phyloP scores from a whole-genome alignment of 176 grass and related monocot species.

The Tuctoria greenei region DNA sequence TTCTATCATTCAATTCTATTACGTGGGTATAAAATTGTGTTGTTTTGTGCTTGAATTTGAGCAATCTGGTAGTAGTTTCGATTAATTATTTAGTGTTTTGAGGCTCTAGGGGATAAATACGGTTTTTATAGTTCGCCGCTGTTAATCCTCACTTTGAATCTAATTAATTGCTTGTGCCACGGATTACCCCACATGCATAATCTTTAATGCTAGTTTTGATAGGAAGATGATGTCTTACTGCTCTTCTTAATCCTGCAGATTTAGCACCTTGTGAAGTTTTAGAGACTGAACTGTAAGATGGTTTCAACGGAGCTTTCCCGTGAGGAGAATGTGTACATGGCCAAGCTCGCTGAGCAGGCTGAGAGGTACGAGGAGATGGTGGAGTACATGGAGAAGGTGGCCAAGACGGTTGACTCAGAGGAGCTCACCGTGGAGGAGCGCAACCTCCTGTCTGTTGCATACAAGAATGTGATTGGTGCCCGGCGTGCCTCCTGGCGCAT shows the following conservation, averaged over 20 bases:
- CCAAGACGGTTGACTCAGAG: constrained; percentile 60
- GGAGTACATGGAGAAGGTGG: constrained; percentile 90
- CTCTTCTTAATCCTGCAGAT: constrained; percentile 30
- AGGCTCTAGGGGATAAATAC: background rate
- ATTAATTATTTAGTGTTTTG: background rate
- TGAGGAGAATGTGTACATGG: constrained; percentile 88
- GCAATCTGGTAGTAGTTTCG: background rate
- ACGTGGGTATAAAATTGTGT: background rate
- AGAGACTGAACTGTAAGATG: constrained; percentile 45
- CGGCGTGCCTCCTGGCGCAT: constrained; percentile 85
- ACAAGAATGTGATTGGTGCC: constrained; percentile 84
- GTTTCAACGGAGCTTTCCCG: constrained; percentile 58
- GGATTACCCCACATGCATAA: background rate
- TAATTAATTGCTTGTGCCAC: background rate
- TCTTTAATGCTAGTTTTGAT: background rate
- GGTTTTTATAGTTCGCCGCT: background rate
- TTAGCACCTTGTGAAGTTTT: background rate
- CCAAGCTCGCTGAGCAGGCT: constrained; percentile 82
- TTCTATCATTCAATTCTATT: background rate
- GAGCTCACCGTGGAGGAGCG: constrained; percentile 86
- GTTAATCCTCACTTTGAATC: background rate
- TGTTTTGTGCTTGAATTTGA: background rate
- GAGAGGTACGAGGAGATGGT: constrained; percentile 96
- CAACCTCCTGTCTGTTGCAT: constrained; percentile 84
- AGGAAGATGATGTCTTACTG: background rate